Evolutionary conservation across 2,329 filamentous ascomycete genomes (phyloP).

Genomic region (Colletotrichum sojae): DNA sequence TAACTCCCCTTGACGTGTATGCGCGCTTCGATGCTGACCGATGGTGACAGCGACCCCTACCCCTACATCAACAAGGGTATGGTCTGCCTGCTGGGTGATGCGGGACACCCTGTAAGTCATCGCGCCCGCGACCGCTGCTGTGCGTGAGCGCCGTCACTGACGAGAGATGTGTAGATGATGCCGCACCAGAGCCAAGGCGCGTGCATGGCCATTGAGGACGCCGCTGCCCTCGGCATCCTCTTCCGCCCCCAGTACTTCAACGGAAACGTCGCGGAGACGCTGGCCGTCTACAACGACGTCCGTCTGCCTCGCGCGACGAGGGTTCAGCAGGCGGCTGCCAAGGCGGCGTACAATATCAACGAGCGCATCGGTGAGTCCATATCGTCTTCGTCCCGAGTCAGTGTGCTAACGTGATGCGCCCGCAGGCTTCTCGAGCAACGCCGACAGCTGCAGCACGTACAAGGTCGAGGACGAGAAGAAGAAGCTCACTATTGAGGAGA

Average conservation of each 20-base stretch:
- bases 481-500: slow-evolving; percentile 78
- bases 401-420: background rate
- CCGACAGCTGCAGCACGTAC: slow-evolving; percentile 65
- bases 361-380: slow-evolving; percentile 67
- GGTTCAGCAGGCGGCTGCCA: slow-evolving; percentile 70
- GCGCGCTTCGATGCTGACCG: background rate
- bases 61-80: slow-evolving; percentile 66
- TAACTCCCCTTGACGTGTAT: slow-evolving; percentile 5
- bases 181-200: slow-evolving; percentile 79
- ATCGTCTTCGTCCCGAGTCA: background rate
- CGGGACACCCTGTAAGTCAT: slow-evolving; percentile 70
- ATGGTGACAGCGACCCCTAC: slow-evolving; percentile 60
- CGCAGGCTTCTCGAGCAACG: slow-evolving; percentile 74
- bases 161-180: slow-evolving; percentile 44
- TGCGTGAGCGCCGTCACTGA: background rate
- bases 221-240: slow-evolving; percentile 73
- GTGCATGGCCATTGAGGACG: slow-evolving; percentile 78
- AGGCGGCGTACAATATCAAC: slow-evolving; percentile 73
- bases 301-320: slow-evolving; percentile 68
- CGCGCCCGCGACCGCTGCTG: background rate
- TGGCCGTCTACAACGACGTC: slow-evolving; percentile 66
- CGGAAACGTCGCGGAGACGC: slow-evolving; percentile 62
- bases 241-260: slow-evolving; percentile 65
- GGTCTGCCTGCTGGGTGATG: slow-evolving; percentile 75
- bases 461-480: slow-evolving; percentile 73